phyloP scores from a whole-genome alignment of 2,329 filamentous ascomycete species.

The Verticillium nonalfalfae region DNA sequence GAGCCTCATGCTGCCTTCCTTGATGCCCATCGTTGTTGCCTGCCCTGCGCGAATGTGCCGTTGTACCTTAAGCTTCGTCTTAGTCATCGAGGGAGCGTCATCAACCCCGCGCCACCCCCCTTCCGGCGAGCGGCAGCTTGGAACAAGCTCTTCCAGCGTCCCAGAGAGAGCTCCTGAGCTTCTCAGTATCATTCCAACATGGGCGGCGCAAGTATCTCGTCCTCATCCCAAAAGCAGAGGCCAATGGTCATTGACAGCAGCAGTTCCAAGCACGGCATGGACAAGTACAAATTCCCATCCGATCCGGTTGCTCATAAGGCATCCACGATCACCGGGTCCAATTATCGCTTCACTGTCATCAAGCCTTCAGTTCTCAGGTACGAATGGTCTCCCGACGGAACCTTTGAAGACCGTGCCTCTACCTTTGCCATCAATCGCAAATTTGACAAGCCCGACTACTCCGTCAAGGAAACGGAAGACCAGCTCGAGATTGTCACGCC shows the following conservation, averaged over 20 bases:
- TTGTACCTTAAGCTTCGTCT: background rate
- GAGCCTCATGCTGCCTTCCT: background rate
- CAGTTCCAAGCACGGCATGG: background rate
- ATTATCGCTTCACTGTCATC: slow-evolving; percentile 55
- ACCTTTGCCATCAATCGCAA: slow-evolving; percentile 2
- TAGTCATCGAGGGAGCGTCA: background rate
- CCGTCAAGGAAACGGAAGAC: background rate
- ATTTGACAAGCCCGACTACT: background rate
- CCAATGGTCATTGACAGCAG: background rate
- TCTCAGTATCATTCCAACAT: background rate
- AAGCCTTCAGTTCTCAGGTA: slow-evolving; percentile 30
- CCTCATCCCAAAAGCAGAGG: background rate
- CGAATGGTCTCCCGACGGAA: background rate
- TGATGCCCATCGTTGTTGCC: background rate
- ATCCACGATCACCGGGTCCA: slow-evolving; percentile 31
- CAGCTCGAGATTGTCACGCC: background rate
- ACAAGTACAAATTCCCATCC: slow-evolving; percentile 33
- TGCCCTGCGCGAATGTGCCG: background rate
- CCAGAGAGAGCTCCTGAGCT: too few relatives aligned
- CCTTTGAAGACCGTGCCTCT: slow-evolving; percentile 1
- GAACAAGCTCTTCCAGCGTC: too few relatives aligned
- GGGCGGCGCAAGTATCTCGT: background rate
- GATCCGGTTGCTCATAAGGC: slow-evolving; percentile 35
- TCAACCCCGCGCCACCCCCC: background rate
- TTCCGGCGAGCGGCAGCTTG: background rate